These are phyloP conservation scores for Verticillium alfalfae DNA, from an alignment of 2,329 filamentous ascomycete species.

Conservation along the genomic window DNA sequence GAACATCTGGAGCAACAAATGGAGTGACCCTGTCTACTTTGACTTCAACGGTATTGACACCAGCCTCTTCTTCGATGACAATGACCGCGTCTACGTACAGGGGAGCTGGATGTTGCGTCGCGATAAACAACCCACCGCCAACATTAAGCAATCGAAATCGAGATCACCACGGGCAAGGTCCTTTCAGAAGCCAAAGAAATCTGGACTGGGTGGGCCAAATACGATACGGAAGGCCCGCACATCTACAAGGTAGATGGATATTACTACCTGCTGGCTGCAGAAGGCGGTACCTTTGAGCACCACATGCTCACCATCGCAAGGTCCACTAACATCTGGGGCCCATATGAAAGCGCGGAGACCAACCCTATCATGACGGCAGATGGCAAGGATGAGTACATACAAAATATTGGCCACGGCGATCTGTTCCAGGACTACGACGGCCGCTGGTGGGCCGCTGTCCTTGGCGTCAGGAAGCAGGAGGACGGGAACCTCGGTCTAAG, in stretches of 20 bases:
- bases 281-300: slow-evolving; percentile 27
- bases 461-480: slow-evolving; percentile 26
- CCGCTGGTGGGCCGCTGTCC: slow-evolving; percentile 34
- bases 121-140: slow-evolving; percentile 2
- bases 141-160: slow-evolving; percentile 14
- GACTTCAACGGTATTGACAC: slow-evolving; percentile 37
- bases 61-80: slow-evolving; percentile 38
- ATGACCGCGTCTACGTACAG: slow-evolving; percentile 26
- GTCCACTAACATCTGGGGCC: slow-evolving; percentile 17
- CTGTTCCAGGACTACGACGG: slow-evolving; percentile 41
- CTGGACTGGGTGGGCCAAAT: slow-evolving; percentile 12
- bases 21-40: slow-evolving; percentile 26
- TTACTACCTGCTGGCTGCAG: slow-evolving; percentile 34
- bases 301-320: slow-evolving; percentile 16
- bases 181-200: slow-evolving; percentile 12
- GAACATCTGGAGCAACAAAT: slow-evolving; percentile 16
- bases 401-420: slow-evolving; percentile 51
- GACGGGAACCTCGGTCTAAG: slow-evolving; percentile 24
- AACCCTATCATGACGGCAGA: slow-evolving; percentile 42
- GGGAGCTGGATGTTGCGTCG: slow-evolving; percentile 11
- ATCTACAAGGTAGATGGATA: slow-evolving; percentile 27
- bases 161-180: slow-evolving; percentile 13
- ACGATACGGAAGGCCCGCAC: slow-evolving; percentile 24
- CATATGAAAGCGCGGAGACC: slow-evolving; percentile 16
- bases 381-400: slow-evolving; percentile 34